These are phyloP conservation scores for Manihot esculenta DNA, from an alignment of 441 rosid genomes.

Conservation along the genomic window DNA sequence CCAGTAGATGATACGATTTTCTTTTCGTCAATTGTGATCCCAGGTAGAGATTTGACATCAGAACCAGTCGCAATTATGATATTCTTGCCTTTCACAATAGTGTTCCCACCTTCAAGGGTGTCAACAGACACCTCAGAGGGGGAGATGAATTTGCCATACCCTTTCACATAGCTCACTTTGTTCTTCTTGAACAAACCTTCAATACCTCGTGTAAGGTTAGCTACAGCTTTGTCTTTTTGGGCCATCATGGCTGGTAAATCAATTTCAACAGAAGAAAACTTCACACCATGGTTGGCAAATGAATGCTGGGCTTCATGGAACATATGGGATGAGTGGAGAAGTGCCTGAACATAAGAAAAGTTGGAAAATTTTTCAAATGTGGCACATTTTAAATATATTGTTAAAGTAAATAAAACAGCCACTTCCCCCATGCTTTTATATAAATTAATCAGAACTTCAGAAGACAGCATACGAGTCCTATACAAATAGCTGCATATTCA, in stretches of 20 bases:
- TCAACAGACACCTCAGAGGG: slow-evolving; percentile 90
- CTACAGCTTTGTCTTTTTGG: slow-evolving; percentile 95
- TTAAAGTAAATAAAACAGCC: background rate
- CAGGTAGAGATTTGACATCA: slow-evolving; percentile 92
- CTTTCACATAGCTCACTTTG: slow-evolving; percentile 91
- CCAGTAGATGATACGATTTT: slow-evolving; percentile 99
- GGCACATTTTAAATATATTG: background rate
- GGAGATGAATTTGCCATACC: slow-evolving; percentile 84
- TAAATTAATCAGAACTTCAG: background rate
- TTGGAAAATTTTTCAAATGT: background rate
- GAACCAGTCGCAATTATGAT: slow-evolving; percentile 93
- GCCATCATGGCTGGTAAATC: slow-evolving; percentile 96
- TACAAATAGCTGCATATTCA: too few relatives aligned
- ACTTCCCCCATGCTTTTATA: background rate
- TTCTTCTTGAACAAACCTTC: slow-evolving; percentile 98
- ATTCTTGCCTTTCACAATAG: slow-evolving; percentile 84
- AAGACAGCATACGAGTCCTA: background rate
- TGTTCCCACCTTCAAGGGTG: slow-evolving; percentile 69
- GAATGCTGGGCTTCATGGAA: slow-evolving; percentile 90
- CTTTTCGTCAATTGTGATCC: slow-evolving; percentile 90
- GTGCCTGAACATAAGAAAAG: slow-evolving; percentile 49
- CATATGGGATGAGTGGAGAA: slow-evolving; percentile 99
- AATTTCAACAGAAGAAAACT: slow-evolving; percentile 81
- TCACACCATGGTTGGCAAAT: slow-evolving; percentile 88
- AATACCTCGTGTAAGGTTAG: slow-evolving; percentile 76